Evolutionary conservation across 148 eudicot species (phyloP).

Genomic region (Persicaria tinctoria): DNA sequence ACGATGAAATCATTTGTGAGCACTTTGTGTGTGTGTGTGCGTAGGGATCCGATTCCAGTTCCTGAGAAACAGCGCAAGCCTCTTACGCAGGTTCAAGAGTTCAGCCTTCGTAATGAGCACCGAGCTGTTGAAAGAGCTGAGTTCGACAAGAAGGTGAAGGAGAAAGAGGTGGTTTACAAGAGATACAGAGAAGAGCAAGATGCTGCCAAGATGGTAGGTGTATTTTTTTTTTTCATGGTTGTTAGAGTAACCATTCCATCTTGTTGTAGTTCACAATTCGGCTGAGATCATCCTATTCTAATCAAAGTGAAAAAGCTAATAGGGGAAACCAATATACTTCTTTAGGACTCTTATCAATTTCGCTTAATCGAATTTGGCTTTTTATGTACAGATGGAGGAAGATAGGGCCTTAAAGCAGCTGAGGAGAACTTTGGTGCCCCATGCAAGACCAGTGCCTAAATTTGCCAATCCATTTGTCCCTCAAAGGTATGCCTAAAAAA

Average conservation of each 20-base stretch:
- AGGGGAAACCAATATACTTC: no score
- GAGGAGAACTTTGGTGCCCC: slow-evolving; percentile 81
- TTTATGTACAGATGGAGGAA: slow-evolving; percentile 69
- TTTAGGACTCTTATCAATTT: not conserved
- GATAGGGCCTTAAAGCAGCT: slow-evolving; percentile 94
- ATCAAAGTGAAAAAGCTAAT: no score
- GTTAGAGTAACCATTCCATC: no score
- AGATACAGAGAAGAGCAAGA: slow-evolving; percentile 93
- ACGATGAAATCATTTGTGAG: no score
- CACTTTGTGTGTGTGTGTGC: slow-evolving; percentile 3
- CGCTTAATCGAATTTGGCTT: not conserved
- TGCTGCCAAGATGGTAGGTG: slow-evolving; percentile 62
- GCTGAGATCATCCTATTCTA: no score
- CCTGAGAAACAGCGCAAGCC: slow-evolving; percentile 83
- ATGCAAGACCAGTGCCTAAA: slow-evolving; percentile 86
- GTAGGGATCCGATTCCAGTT: slow-evolving; percentile 84
- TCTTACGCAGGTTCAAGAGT: slow-evolving; percentile 74
- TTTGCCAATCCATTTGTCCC: slow-evolving; percentile 70
- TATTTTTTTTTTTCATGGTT: no score
- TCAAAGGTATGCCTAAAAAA: slow-evolving; percentile 46
- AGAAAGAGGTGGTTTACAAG: slow-evolving; percentile 74
- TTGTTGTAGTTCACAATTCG: no score
- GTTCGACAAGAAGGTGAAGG: slow-evolving; percentile 84
- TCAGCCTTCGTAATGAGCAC: slow-evolving; percentile 62
- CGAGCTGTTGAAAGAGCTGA: slow-evolving; percentile 89